A percentile compares a stretch with the other conserved stretches of the same genome.
Conservation (phyloP, 371 early-diverging fungal species). For the Rhizopus microsporus region DNA sequence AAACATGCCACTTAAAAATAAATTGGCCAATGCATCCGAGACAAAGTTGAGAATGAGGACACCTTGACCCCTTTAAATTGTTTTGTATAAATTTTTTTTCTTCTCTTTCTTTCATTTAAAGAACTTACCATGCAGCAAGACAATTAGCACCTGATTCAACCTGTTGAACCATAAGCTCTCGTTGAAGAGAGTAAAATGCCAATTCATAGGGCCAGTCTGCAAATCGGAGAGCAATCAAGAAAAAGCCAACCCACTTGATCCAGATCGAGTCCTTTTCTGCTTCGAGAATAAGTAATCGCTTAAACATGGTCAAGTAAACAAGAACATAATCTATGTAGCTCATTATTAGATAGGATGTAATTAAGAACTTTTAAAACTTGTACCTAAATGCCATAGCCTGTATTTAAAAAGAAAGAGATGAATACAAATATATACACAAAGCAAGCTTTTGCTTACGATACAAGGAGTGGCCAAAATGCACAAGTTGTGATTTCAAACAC, state of each 20-base stretch:
- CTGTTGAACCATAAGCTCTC: slow-evolving; percentile 26
- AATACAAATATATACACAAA: background rate
- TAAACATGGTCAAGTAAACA: slow-evolving; percentile 44
- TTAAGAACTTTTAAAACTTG: background rate
- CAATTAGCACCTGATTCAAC: slow-evolving; percentile 34
- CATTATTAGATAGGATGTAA: background rate
- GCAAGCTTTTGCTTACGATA: slow-evolving; percentile 33
- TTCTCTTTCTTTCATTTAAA: background rate
- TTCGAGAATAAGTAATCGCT: slow-evolving; percentile 40
- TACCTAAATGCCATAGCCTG: slow-evolving; percentile 27
- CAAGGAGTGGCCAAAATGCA: slow-evolving; percentile 42
- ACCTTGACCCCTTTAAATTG: slow-evolving; percentile 35
- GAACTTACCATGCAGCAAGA: slow-evolving; percentile 33
- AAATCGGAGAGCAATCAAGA: slow-evolving; percentile 38
- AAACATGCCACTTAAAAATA: slow-evolving; percentile 54
- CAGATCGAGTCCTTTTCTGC: slow-evolving; percentile 31
- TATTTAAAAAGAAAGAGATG: background rate
- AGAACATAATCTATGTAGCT: slow-evolving; percentile 27
- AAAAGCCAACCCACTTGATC: slow-evolving; percentile 37
- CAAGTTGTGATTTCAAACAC: slow-evolving; percentile 47
- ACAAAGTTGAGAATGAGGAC: slow-evolving; percentile 51
- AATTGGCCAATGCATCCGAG: slow-evolving; percentile 38
- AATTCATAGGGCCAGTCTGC: slow-evolving; percentile 53
- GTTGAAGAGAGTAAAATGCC: slow-evolving; percentile 29
- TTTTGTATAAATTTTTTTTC: background rate